These are phyloP conservation scores for Ophioceras dolichostomum DNA, from an alignment of 2,329 filamentous ascomycete genomes.

Conservation along the genomic window DNA sequence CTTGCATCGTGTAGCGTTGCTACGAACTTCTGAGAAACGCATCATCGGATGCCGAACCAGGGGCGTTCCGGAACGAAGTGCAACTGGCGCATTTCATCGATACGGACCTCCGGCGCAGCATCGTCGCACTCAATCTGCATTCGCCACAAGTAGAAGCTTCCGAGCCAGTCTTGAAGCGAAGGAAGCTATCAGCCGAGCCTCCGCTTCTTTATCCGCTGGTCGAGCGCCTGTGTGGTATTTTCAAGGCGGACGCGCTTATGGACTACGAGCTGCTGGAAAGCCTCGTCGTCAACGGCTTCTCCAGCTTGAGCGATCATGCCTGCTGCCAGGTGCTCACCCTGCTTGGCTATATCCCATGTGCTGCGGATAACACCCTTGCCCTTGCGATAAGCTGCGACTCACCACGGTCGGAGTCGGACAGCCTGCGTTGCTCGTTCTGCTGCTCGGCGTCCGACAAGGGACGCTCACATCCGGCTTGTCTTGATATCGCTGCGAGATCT, in stretches of 20 bases:
- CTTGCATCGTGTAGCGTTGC: too few relatives aligned
- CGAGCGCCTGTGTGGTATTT: conserved; percentile 3
- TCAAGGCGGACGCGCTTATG: background rate
- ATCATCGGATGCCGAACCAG: conserved; percentile 1
- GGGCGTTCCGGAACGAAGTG: conserved; percentile 1
- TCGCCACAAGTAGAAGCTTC: background rate
- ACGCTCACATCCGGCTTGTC: conserved; percentile 6
- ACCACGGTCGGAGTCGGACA: conserved; percentile 8
- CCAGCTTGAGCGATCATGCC: conserved; percentile 7
- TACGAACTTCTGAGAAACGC: conserved; percentile 8
- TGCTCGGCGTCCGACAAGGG: background rate
- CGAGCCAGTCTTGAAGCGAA: conserved; percentile 7
- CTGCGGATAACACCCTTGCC: conserved; percentile 31
- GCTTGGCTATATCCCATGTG: conserved; percentile 46
- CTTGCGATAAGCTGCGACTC: too few relatives aligned
- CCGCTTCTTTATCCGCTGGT: conserved; percentile 2
- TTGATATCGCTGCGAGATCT: conserved; percentile 17
- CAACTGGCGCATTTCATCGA: conserved; percentile 8
- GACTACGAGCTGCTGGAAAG: conserved; percentile 1
- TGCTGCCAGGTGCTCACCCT: conserved; percentile 21
- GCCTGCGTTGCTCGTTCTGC: background rate
- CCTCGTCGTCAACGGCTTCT: conserved; percentile 7
- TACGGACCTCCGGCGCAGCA: conserved; percentile 6
- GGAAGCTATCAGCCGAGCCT: conserved; percentile 6
- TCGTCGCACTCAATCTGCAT: conserved; percentile 5